Evolutionary conservation across 768 basidiomycete species (phyloP).

Genomic region (Mrakia frigida): DNA sequence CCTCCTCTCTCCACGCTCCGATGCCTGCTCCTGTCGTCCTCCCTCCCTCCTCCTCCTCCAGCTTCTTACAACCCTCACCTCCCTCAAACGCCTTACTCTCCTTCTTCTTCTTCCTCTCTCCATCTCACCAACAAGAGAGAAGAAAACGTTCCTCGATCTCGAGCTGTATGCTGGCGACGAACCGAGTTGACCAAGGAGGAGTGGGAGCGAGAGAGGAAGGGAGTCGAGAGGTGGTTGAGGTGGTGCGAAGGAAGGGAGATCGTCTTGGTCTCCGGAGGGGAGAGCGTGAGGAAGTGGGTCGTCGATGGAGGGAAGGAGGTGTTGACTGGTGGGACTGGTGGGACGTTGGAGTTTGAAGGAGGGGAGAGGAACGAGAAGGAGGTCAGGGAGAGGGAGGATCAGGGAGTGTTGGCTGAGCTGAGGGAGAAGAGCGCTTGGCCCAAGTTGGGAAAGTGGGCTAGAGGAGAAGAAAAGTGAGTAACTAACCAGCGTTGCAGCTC

Average conservation of each 20-base stretch:
- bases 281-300: conserved; percentile 15
- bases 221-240: conserved; percentile 22
- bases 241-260: conserved; percentile 27
- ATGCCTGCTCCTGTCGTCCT: conserved; percentile 44
- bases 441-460: conserved; percentile 15
- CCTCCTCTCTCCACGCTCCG: conserved; percentile 51
- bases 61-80: conserved; percentile 5
- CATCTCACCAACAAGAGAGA: background rate
- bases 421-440: background rate
- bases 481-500: no score
- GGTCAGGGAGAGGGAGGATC: background rate
- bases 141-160: conserved; percentile 5
- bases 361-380: background rate
- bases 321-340: background rate
- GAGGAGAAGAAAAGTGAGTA: conserved; percentile 21
- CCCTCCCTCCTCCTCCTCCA: conserved; percentile 15
- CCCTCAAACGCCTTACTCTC: conserved; percentile 7
- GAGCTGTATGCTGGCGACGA: conserved; percentile 22
- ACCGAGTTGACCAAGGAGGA: conserved; percentile 26
- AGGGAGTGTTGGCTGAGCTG: background rate
- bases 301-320: conserved; percentile 8
- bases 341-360: background rate
- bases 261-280: conserved; percentile 20
- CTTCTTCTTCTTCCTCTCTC: no score
- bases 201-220: conserved; percentile 20